A percentile compares a stretch with the other conserved stretches of the same genome.
phyloP scores from a whole-genome alignment of 345 rosid genomes.

The Gossypium turneri region DNA sequence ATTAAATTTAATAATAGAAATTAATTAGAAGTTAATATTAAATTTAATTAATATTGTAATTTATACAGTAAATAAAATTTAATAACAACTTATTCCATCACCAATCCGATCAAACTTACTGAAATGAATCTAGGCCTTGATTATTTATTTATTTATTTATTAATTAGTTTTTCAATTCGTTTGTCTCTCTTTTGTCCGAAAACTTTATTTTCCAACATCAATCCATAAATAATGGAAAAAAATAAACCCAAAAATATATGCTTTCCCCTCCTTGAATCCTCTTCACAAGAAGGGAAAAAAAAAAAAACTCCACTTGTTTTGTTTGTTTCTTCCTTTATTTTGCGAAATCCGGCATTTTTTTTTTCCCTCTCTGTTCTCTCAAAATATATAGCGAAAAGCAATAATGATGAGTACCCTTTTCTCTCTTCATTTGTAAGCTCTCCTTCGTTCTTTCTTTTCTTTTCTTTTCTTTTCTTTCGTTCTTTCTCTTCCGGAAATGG shows the following conservation, averaged over 20 bases:
- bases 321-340: neutral
- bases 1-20: no score
- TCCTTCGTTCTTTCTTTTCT: constrained; percentile 5
- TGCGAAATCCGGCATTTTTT: neutral
- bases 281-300: constrained; percentile 10
- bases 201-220: neutral
- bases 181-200: neutral
- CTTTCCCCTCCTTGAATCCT: constrained; percentile 25
- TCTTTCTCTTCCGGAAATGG: constrained; percentile 17
- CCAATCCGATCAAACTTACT: no score
- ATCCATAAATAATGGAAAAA: neutral
- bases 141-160: no score
- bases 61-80: no score
- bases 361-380: constrained; percentile 6
- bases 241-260: neutral
- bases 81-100: no score
- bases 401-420: constrained; percentile 21
- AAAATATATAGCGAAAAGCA: constrained; percentile 12
- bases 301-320: neutral
- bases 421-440: constrained; percentile 8
- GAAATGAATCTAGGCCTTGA: no score
- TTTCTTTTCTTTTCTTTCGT: neutral
- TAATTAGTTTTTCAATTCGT: no score
- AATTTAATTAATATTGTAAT: no score
- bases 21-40: no score